Evolutionary conservation across 768 basidiomycete genomes (phyloP), one percentile per base, ranked within the genome.

Genomic region (Suillus clintonianus): DNA sequence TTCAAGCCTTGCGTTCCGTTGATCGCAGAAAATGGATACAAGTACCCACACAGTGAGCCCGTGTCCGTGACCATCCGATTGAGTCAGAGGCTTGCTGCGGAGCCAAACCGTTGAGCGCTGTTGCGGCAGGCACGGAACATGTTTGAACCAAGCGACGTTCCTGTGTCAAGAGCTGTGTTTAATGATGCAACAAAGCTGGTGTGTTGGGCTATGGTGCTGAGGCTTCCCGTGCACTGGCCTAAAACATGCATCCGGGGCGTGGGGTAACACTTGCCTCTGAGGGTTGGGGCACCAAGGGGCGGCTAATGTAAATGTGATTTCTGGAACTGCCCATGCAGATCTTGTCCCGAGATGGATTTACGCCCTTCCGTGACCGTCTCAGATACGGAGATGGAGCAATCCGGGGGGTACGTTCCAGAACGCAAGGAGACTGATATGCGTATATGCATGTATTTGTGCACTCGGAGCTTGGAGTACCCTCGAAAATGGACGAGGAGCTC

Each of bases 61-160:
- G 55, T 55, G 22, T 39, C 37, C 37, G 56, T 39, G 14, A 55
- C 24, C n/a, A 5, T 47, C 13, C 6, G 51, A 53, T 32, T n/a
- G n/a, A n/a, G n/a, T 6, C 51, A 53, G 32, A 53, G 10, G n/a
- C n/a, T 3, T 32, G 15, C 39, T 57, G 56, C 56, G 56, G 56
- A 57, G 10, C 19, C 37, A 17, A 30, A n/a, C n/a, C 24, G 24
- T 6, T 13, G 24, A n/a, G 50, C 22, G 56, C 24, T 57, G 39
- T 39, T 57, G 39, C 51, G 51, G 51, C 56, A 57, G 56, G 22
- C 24, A 57, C 56, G 56, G 56, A 57, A 57, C 56, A 57, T 57
- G 39, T 13, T 57, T 41, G 17, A 57, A 57, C 56, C 56, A 41
- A 57, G 56, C 37, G 24, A 57, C 6, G 56, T 57, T 24, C 55